Base-by-base conservation (phyloP, 2,329 filamentous ascomycete genomes). In the Aulographum hederae region DNA sequence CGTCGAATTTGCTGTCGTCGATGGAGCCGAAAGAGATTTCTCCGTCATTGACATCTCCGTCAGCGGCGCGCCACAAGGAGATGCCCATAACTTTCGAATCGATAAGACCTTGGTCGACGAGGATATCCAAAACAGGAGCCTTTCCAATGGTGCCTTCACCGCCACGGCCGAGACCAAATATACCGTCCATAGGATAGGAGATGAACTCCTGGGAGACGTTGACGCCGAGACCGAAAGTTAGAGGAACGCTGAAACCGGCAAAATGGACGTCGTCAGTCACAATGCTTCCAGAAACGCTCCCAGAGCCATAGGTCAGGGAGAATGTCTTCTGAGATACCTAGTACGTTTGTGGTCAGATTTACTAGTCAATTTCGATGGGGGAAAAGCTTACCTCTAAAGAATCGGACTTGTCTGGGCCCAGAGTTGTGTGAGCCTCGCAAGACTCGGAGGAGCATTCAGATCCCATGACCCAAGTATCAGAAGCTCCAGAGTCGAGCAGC, bases 171-270 rank as follows among this genome's bases (percentile, higher is more conserved):
- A 92, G 56, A 3, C 82, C 84, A 3, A 93, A 57, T 30, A 93
- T 91, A 16, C 84, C 84, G 48, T 93, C 84, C 52, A 92, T 84
- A 2, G 80, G 77, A 43, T 86, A 92, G 32, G 67, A 65, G 18
- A 60, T 54, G 50, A 93, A 92, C 39, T 89, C 73, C 32, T 69
- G 54, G 1, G 79, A 82, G 2, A 78, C 78, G 16, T 65, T 65
- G 20, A 65, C 67, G 15, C 78, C 80, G 36, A 85, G 54, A 4
- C 84, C 84, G 44, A 93, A 79, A 3, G 68, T 60, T 42, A 82
- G 63, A 2, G 63, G 50, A 11, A 81, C 47, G 26, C 61, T 66
- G 38, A 85, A 59, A 12, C 69, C 70, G 2, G 73, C 78, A 39
- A 92, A 56, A 3, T 62, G 60, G 15, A 89, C 47, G 0, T 59